Percentiles rank a stretch among this genome's conserved stretches.
These are phyloP conservation scores for Fusarium sp. DNA, from an alignment of 2,329 filamentous ascomycete species.

Conservation along the genomic window DNA sequence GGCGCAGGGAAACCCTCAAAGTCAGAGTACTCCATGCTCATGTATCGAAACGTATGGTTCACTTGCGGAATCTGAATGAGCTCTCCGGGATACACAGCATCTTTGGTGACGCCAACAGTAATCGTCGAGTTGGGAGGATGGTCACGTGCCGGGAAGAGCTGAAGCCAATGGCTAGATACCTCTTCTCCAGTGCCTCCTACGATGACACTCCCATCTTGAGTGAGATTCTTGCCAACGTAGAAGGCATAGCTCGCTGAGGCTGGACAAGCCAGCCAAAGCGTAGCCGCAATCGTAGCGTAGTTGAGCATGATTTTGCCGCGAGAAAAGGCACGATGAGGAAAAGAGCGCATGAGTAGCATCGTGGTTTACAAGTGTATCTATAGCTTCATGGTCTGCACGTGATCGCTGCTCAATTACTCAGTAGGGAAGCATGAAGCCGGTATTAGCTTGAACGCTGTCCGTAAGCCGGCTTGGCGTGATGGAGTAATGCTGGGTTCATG, in stretches of 20 bases:
- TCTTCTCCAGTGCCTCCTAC: constrained; percentile 58
- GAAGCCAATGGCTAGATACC: constrained; percentile 57
- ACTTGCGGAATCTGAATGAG: constrained; percentile 37
- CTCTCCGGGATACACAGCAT: constrained; percentile 32
- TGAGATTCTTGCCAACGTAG: constrained; percentile 57
- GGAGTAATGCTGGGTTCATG: background rate
- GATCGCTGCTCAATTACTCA: constrained; percentile 29
- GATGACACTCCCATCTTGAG: constrained; percentile 53
- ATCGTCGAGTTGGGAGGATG: constrained; percentile 53
- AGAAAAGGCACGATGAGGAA: background rate
- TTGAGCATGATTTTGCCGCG: constrained; percentile 6
- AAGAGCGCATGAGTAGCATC: background rate
- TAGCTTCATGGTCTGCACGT: constrained; percentile 18
- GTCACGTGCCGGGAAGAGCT: constrained; percentile 54
- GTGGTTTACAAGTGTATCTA: constrained; percentile 4
- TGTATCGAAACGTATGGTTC: constrained; percentile 35
- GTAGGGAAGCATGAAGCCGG: constrained; percentile 13
- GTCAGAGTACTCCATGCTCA: constrained; percentile 41
- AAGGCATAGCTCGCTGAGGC: constrained; percentile 53
- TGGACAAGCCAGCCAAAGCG: constrained; percentile 24
- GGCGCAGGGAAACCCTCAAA: constrained; percentile 37
- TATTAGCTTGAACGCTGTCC: background rate
- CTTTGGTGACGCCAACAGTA: constrained; percentile 36
- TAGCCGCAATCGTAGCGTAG: constrained; percentile 5
- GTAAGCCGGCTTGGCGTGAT: background rate